A percentile compares a stretch with the other conserved stretches of the same genome.
These are phyloP conservation scores for Pseudogymnoascus sp. DNA, from an alignment of 2,329 filamentous ascomycete genomes.

Conservation along the genomic window DNA sequence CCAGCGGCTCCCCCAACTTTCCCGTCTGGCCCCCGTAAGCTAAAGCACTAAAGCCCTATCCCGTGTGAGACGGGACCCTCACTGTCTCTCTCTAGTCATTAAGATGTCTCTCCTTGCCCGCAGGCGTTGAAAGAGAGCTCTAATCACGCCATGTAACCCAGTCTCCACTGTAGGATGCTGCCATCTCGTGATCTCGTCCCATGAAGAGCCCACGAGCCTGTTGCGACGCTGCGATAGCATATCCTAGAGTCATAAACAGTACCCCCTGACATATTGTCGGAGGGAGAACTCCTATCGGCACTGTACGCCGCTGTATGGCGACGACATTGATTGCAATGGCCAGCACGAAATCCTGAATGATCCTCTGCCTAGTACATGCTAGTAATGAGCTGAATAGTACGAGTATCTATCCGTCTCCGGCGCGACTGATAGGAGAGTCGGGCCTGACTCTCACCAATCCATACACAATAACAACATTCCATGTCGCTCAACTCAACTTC, in stretches of 20 bases:
- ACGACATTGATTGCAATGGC: neutral
- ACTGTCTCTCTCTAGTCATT: neutral
- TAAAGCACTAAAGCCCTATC: neutral
- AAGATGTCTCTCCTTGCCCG: slow-evolving; percentile 3
- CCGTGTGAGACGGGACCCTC: slow-evolving; percentile 4
- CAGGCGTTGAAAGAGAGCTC: slow-evolving; percentile 3
- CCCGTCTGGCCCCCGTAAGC: slow-evolving; percentile 3
- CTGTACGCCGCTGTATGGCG: neutral
- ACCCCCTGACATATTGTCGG: neutral
- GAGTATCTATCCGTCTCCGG: neutral
- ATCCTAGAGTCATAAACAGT: neutral
- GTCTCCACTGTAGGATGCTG: neutral
- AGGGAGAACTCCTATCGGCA: neutral
- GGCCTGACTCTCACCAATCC: neutral
- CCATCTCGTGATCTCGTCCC: slow-evolving; percentile 5
- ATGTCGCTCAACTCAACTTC: neutral
- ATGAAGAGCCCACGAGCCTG: slow-evolving; percentile 2
- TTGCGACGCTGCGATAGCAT: neutral
- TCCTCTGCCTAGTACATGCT: neutral
- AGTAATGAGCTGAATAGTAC: slow-evolving; percentile 1
- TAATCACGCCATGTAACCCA: neutral
- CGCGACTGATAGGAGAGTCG: neutral
- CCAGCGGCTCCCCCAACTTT: slow-evolving; percentile 4
- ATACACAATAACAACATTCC: neutral
- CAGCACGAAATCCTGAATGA: neutral